Evolutionary conservation across 208 protist species (phyloP).

Genomic region (Trypanosoma melophagium): DNA sequence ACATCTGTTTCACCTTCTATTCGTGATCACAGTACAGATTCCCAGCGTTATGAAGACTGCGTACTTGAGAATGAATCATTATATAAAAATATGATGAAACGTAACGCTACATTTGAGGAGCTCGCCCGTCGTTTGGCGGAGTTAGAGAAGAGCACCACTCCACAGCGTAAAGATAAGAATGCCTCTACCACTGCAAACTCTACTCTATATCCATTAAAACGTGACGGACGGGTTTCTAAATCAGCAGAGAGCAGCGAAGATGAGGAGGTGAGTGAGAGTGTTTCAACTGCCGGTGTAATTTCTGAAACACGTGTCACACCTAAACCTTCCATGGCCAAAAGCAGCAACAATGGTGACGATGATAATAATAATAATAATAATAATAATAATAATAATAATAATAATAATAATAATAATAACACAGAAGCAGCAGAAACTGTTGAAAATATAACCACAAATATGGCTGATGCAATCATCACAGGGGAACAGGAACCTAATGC

Average conservation of each 20-base stretch:
- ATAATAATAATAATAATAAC: neutral
- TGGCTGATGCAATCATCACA: too few relatives aligned
- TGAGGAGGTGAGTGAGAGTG: neutral
- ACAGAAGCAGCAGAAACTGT: neutral
- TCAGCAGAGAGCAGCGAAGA: too few relatives aligned
- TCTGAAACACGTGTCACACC: neutral
- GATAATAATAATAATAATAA: slow-evolving; percentile 17
- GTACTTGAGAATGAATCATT: slow-evolving; percentile 39
- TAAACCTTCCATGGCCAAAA: too few relatives aligned
- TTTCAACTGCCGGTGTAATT: slow-evolving; percentile 13
- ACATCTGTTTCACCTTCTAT: slow-evolving; percentile 39
- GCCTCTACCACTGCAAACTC: too few relatives aligned
- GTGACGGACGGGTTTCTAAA: too few relatives aligned
- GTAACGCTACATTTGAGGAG: slow-evolving; percentile 45
- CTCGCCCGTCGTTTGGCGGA: slow-evolving; percentile 50
- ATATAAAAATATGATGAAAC: slow-evolving; percentile 33
- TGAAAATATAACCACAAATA: neutral
- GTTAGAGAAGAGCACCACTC: slow-evolving; percentile 42
- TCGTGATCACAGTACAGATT: slow-evolving; percentile 27
- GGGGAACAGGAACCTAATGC: slow-evolving; percentile 5
- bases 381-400: neutral
- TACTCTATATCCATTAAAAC: too few relatives aligned
- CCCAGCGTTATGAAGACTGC: slow-evolving; percentile 41
- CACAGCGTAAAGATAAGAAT: neutral
- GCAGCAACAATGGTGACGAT: neutral